Percentiles rank a stretch among this genome's conserved stretches.
Conservation (phyloP, 441 rosid genomes). For the Geranium incanum region DNA sequence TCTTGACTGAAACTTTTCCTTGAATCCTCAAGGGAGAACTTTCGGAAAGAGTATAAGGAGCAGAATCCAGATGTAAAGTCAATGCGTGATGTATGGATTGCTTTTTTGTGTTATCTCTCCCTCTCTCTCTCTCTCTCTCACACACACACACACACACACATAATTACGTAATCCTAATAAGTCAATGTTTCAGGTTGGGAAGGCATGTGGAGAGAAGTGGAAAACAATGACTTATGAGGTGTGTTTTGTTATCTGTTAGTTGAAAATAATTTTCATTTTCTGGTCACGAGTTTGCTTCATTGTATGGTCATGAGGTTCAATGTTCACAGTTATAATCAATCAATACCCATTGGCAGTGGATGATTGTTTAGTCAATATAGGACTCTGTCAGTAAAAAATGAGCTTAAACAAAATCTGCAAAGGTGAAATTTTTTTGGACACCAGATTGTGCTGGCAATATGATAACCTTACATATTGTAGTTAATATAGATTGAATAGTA, state of each 20-base stretch:
- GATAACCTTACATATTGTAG: background rate
- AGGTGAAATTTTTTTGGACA: background rate
- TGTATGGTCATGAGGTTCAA: background rate
- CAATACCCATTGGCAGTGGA: background rate
- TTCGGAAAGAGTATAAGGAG: conserved; percentile 73
- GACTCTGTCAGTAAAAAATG: background rate
- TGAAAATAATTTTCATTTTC: background rate
- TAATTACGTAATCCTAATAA: conserved; percentile 9
- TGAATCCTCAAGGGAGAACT: conserved; percentile 61
- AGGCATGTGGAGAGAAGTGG: conserved; percentile 98
- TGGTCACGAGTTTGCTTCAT: background rate
- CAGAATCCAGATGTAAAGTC: conserved; percentile 82
- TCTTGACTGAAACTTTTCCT: conserved; percentile 17
- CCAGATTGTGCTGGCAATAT: background rate
- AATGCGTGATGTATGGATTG: conserved; percentile 73
- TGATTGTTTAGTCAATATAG: background rate
- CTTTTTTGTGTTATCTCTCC: background rate
- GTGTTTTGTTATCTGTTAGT: conserved; percentile 21
- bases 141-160: background rate
- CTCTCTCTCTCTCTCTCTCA: conserved; percentile 12
- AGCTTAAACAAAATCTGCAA: background rate
- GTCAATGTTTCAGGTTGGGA: conserved; percentile 56
- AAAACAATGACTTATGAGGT: conserved; percentile 78
- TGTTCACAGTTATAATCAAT: background rate
- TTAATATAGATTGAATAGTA: background rate